Conservation (phyloP, 1,139 yeast species). For the Meyerozyma sp. region DNA sequence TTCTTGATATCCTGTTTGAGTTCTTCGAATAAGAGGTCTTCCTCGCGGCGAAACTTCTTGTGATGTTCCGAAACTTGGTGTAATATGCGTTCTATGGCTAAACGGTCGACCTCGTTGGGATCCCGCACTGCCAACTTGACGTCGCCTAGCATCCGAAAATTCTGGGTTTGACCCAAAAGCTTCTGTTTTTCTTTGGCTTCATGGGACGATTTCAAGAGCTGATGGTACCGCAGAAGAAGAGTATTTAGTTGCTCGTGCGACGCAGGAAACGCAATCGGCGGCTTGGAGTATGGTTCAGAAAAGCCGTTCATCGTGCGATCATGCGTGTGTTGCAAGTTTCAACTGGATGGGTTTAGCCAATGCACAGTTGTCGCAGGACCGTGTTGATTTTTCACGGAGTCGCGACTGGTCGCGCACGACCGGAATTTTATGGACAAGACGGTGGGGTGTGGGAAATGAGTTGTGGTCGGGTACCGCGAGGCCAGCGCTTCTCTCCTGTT, state of each 20-base stretch:
- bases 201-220: slow-evolving; percentile 16
- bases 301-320: not conserved
- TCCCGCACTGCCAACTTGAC: slow-evolving; percentile 4
- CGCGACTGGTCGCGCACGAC: not conserved
- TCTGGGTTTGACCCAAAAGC: slow-evolving; percentile 1
- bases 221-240: slow-evolving; percentile 28
- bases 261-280: slow-evolving; percentile 17
- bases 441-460: too few species aligned
- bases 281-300: not conserved
- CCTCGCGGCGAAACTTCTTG: slow-evolving; percentile 19
- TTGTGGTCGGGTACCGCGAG: too few species aligned
- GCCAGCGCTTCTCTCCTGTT: too few species aligned
- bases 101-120: slow-evolving; percentile 14
- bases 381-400: not conserved
- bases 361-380: not conserved
- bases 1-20: slow-evolving; percentile 5
- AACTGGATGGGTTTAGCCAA: not conserved
- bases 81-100: slow-evolving; percentile 27
- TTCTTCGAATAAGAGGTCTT: slow-evolving; percentile 18
- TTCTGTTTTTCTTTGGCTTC: slow-evolving; percentile 14
- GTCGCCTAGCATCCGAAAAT: slow-evolving; percentile 1
- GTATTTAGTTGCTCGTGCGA: slow-evolving; percentile 27
- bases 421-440: not conserved
- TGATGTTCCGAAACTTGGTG: slow-evolving; percentile 26
- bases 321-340: not conserved